These are phyloP conservation scores for Suillus occidentalis DNA, from an alignment of 768 basidiomycete genomes.

Conservation along the genomic window DNA sequence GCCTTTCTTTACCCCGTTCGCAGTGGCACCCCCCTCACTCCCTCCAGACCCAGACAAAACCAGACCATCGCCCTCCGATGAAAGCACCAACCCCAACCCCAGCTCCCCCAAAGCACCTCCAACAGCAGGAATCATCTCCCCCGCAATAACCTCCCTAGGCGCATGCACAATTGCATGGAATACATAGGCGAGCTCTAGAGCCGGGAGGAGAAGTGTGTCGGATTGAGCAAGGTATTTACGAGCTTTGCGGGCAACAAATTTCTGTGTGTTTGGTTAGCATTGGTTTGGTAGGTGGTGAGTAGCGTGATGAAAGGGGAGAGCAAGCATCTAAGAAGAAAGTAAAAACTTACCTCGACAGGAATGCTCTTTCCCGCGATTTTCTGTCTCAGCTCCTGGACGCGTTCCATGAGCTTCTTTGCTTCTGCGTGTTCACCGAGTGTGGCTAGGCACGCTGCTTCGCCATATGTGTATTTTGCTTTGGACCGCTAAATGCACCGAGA, in stretches of 20 bases:
- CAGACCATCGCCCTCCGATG: slow-evolving; percentile 15
- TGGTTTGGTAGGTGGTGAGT: no score
- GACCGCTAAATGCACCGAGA: slow-evolving; percentile 53
- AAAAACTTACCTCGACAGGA: slow-evolving; percentile 58
- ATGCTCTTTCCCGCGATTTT: slow-evolving; percentile 84
- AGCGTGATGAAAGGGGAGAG: not conserved
- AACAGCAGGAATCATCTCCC: slow-evolving; percentile 68
- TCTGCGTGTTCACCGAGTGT: slow-evolving; percentile 56
- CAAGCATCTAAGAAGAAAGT: not conserved
- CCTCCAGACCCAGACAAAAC: not conserved
- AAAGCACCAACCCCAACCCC: slow-evolving; percentile 9
- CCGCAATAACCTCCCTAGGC: slow-evolving; percentile 58
- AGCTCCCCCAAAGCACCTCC: slow-evolving; percentile 47
- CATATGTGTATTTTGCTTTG: slow-evolving; percentile 73
- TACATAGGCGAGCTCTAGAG: slow-evolving; percentile 81
- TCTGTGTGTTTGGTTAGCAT: slow-evolving; percentile 41
- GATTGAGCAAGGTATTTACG: slow-evolving; percentile 79
- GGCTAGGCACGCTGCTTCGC: slow-evolving; percentile 71
- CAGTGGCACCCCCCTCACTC: not conserved
- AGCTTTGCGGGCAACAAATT: slow-evolving; percentile 85
- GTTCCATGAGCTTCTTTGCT: slow-evolving; percentile 64
- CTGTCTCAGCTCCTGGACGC: slow-evolving; percentile 75
- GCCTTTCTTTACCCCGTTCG: not conserved
- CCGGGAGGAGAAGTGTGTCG: slow-evolving; percentile 62
- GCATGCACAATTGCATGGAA: slow-evolving; percentile 78